Evolutionary conservation across 768 basidiomycete genomes (phyloP), one percentile per base, ranked within the genome.

Genomic region (Panellus pusillus): DNA sequence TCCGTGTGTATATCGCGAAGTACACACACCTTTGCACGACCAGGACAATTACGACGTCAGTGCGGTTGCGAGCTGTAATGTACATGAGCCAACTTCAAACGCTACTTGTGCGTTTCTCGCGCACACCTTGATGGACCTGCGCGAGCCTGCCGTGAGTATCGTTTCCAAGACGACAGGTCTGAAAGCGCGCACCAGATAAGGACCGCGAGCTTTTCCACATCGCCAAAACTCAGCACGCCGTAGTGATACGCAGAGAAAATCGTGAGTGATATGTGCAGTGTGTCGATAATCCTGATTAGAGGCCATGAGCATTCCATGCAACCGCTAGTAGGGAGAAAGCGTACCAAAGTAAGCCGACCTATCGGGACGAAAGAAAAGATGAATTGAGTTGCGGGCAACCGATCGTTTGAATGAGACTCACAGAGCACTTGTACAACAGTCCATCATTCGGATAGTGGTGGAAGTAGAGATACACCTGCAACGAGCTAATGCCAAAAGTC

Each of bases 21-120:
- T n/a, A n/a, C 13, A 66, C 72, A 53, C 52, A 76, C 75, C 68
- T 69, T 63, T 79, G 78, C 1, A 79, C 77, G 24, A 78, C 49
- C 3, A 79, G 59, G 31, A 78, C 68, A 29, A 79, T 71, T 4
- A 78, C 52, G 3, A 77, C 73, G 70, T 75, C 28, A 24, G 50
- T 17, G 9, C 29, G 24, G 18, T 28, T 20, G 11, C 8, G 27
- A 76, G 66, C 77, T 79, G 53, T 20, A 14, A 9, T 9, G 32
- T 27, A 2, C 24, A 39, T 40, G 32, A 47, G 41, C 52, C 52
- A 17, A 49, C 51, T 31, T 18, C 15, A 14, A 29, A 32, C 17
- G 13, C 13, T 35, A 14, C 31, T 15, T 18, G 2, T 31, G n/a
- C 15, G 44, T 13, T 44, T 14, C 61, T 42, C 53, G n/a, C n/a